Base-by-base conservation (phyloP, 257 asterid genomes). In the Solanum sitiens region DNA sequence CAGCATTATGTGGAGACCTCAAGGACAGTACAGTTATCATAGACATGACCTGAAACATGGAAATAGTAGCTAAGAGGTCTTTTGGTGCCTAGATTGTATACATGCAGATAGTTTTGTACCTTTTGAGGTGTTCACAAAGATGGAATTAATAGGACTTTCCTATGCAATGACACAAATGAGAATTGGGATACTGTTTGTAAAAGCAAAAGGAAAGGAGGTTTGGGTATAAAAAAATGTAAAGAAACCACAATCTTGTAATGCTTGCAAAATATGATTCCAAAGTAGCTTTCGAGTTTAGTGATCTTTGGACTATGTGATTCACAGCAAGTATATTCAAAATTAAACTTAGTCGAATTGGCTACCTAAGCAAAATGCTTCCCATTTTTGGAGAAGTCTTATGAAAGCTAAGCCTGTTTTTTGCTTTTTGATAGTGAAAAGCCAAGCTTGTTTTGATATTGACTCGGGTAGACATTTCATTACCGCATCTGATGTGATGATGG, bases 1-100 rank as follows among this genome's bases (percentile, higher is more conserved):
- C 93, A 84, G 99, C 98, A 83, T 94, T 93, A 71, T 93, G 96
- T 1, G 99, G 96, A 88, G 99, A 92, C 88, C 99, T 94, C 91
- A 97, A 92, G 86, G 95, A 94, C 35, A 97, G 95, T 87, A 91
- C 91, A 73, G 93, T 92, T 86, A 97, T 93, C 71, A 92, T 88
- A 65, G 91, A 90, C 98, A 96, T 95, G 74, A 97, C 91, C 99
- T 96, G 94, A 85, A 84, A 16, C 73, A 72, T 63, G 83, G 47
- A 74, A 61, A 68, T 67, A 79, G 84, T 35, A 79, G 35, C 67
- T 25, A 77, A 44, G 40, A 79, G 67, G 40, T 79, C 16, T 45
- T 39, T 42, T 14, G 18, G 84, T 79, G 40, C 53, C 84, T 25
- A 79, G 27, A 79, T 27, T 79, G 25, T 45, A 23, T 79, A 27